Evolutionary conservation across 176 grass and related monocot species (phyloP), one percentile per base, ranked within the genome.

Genomic region (maize (Zea mays)): DNA sequence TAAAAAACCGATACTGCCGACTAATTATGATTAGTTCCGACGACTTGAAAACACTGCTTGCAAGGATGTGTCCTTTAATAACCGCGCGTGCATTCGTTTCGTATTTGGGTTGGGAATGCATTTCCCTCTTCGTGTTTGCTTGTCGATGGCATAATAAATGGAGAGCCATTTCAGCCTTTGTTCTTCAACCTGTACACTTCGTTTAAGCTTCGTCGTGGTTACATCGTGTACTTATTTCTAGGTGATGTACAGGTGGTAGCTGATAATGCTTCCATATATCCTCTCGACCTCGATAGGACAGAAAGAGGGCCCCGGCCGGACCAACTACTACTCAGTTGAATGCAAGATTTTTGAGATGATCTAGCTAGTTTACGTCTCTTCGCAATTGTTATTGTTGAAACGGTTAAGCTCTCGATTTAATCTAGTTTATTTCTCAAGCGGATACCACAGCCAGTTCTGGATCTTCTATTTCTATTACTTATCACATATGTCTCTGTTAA

Each of bases 221-320:
- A 16, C 56, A 20, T 62, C 42, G 13, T 3, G 63, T 34, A 14
- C 35, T 2, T 63, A 15, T 14, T 5, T 67, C 16, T 0, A n/a
- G 75, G 43, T 74, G 1, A 50, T 67, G 15, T 44, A 38, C 27
- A 27, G 27, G 67, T 78, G 8, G 40, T 61, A 73, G 49, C 67
- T 78, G 34, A 6, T 27, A 66, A 39, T 79, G 17, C 6, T 85
- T 45, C 17, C 49, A 59, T 67, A 27, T 27, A 27, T 27, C 40
- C 62, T 74, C n/a, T 12, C 35, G 67, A 60, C 62, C 19, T 59
- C 49, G 61, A 67, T 73, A 57, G 37, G 16, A 48, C 36, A 27
- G 12, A 67, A 39, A 8, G 4, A 16, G 44, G 17, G 8, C 56
- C 3, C 13, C 27, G 27, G 27, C 27, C 27, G 17, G 17, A 11